A percentile compares a stretch with the other conserved stretches of the same genome.
phyloP scores from a whole-genome alignment of 495 filamentous ascomycete genomes.

The Immersiella caudata region DNA sequence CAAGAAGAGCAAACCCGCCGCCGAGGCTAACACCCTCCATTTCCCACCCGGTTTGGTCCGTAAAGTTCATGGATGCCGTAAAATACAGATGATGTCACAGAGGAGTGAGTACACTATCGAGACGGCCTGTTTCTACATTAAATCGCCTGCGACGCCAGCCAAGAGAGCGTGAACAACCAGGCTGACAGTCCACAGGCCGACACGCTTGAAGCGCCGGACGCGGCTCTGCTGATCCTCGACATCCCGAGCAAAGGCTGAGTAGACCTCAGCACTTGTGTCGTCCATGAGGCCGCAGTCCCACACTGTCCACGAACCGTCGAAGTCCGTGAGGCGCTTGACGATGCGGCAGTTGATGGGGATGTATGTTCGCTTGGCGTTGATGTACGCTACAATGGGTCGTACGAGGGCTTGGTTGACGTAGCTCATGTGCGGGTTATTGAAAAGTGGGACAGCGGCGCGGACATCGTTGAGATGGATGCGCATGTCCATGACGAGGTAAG shows the following conservation, averaged over 20 bases:
- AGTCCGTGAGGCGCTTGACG: conserved; percentile 82
- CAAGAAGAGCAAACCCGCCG: not conserved
- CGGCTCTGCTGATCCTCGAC: conserved; percentile 84
- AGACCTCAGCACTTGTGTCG: conserved; percentile 91
- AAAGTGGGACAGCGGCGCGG: conserved; percentile 86
- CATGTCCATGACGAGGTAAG: conserved; percentile 86
- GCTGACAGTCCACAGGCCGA: conserved; percentile 93
- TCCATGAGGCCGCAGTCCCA: conserved; percentile 95
- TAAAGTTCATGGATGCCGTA: not conserved
- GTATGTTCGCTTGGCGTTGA: conserved; percentile 89
- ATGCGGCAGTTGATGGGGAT: conserved; percentile 95
- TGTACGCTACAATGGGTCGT: conserved; percentile 97
- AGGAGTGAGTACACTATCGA: conserved; percentile 18
- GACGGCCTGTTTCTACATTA: conserved; percentile 44
- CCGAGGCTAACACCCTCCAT: not conserved
- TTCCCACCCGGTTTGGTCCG: not conserved
- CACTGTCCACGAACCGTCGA: conserved; percentile 94
- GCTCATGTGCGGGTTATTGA: conserved; percentile 78
- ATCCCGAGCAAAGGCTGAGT: conserved; percentile 86
- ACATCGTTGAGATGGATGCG: conserved; percentile 90
- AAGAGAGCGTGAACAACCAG: conserved; percentile 91
- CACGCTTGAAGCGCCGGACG: conserved; percentile 87
- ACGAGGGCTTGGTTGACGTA: conserved; percentile 96
- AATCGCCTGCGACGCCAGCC: conserved; percentile 88
- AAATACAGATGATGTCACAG: conserved; percentile 12